Base-by-base conservation (phyloP, 1,139 yeast genomes). In the Hemisphaericaspora lyxosophila region DNA sequence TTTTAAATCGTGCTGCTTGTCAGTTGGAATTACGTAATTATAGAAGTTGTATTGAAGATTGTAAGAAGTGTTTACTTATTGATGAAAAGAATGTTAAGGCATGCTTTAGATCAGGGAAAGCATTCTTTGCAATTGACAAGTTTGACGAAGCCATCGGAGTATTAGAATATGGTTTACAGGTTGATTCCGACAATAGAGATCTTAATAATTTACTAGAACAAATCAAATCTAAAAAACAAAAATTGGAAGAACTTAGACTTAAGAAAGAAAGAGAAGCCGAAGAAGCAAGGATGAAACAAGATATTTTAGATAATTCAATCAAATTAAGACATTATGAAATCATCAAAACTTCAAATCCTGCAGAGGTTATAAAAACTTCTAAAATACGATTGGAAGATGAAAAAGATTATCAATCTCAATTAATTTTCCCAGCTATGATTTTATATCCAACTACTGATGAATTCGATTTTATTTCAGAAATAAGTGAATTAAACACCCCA, bases 1-100 rank as follows among this genome's bases (percentile, higher is more conserved):
- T 73, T 46, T 67, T 84, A 39, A 92, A 94, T 59, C 74, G 96
- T 45, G 96, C 97, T 2, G 97, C 96, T 1, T 87, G 97, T 60
- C 87, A 92, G 51, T 66, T 92, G 47, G 96, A 85, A 54, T 60
- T 86, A 47, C 82, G 82, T 51, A 94, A 94, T 60, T 92, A 80
- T 59, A 76, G 98, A 61, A 70, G 79, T 39, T 86, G 96, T 55
- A 83, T 92, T 46, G 87, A 84, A 46, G 97, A 92, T 59, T 87
- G 96, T 56, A 82, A 83, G 50, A 73, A 72, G 38, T 92, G 88
- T 4, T 62, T 94, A 43, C 59, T 67, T 33, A 52, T 78, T 3
- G 90, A 88, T 49, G 83, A 85, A 2, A 73, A 69, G 45, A 87
- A 82, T 54, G 67, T 83, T 39, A 94, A 94, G 62, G 97, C 97